Evolutionary conservation across 2,329 filamentous ascomycete genomes (phyloP), one percentile per base, ranked within the genome.

Genomic region (Aureobasidium sp.): DNA sequence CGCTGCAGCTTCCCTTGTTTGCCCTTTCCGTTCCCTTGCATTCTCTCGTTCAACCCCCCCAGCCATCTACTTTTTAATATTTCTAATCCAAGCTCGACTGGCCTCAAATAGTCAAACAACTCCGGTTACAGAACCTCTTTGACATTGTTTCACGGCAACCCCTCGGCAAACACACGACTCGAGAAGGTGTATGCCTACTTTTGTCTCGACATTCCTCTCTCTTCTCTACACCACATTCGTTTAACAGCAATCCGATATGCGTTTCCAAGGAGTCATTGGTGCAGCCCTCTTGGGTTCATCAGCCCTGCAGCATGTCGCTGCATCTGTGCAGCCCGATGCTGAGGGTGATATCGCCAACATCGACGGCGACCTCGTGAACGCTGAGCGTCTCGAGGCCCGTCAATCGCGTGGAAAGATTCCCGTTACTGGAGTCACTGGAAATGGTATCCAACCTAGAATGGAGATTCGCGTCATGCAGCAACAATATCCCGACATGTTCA

Each of bases 401-500:
- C 55, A 58, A 49, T 54, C 47, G 4, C 11, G 45, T 33, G 35
- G 31, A 23, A 63, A 61, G 45, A 63, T 66, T 43, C 61, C 68
- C 13, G 64, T 73, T 45, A 70, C 69, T 46, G 71, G 71, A 37
- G 68, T 73, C 45, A 65, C 64, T 23, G 63, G 62, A 31, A 67
- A 65, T 46, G 69, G 70, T 6, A 61, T 71, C 19, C 67, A 74
- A 38, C 68, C 73, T 17, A 82, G 90, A 64, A 78, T 79, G 53
- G 88, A 94, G 68, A 82, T 95, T 64, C 79, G 86, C 47, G 76
- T 87, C 40, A 77, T 95, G 66, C 74, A 81, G 61, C 74, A 80
- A 58, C 81, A 89, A 61, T 72, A 77, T 17, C 70, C 79, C 9
- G 84, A 89, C 67, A 80, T 82, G 69, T 90, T 86, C 84, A 90